These are phyloP conservation scores for Penstemon eatonii DNA, from an alignment of 257 asterid genomes.

Conservation along the genomic window DNA sequence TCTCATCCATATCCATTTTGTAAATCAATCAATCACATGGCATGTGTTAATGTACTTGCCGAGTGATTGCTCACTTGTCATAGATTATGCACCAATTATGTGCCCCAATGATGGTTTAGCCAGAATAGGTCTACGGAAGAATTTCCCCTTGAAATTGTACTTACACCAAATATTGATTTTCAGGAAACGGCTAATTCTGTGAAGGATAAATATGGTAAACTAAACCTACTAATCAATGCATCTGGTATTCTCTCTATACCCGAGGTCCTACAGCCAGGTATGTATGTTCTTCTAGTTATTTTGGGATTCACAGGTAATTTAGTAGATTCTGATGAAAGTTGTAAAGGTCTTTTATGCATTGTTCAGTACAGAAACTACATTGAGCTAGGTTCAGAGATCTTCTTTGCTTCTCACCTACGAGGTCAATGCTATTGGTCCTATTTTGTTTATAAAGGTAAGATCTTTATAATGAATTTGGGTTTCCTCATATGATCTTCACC, in stretches of 20 bases:
- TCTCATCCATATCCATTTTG: background rate
- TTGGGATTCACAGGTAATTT: background rate
- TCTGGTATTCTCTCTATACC: constrained; percentile 88
- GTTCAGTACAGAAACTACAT: constrained; percentile 87
- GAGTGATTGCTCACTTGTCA: too few species aligned
- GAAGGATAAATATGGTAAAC: constrained; percentile 66
- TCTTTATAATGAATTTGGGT: background rate
- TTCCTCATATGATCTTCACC: too few species aligned
- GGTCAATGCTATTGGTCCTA: constrained; percentile 87
- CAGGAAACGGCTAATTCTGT: constrained; percentile 75
- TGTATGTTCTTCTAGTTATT: constrained; percentile 21
- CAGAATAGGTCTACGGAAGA: too few species aligned
- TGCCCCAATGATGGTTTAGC: too few species aligned
- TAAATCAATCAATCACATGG: too few species aligned
- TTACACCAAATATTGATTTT: constrained; percentile 14
- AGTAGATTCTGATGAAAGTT: constrained; percentile 8
- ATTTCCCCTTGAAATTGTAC: background rate
- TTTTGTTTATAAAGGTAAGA: constrained; percentile 67
- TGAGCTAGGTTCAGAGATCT: constrained; percentile 74
- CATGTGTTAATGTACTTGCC: too few species aligned
- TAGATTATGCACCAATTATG: too few species aligned
- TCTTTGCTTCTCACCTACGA: constrained; percentile 84
- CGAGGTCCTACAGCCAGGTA: constrained; percentile 79
- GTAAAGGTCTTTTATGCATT: constrained; percentile 26
- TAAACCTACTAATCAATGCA: constrained; percentile 85